Evolutionary conservation across 148 eudicot species (phyloP).

Genomic region (Linanthus parryae): DNA sequence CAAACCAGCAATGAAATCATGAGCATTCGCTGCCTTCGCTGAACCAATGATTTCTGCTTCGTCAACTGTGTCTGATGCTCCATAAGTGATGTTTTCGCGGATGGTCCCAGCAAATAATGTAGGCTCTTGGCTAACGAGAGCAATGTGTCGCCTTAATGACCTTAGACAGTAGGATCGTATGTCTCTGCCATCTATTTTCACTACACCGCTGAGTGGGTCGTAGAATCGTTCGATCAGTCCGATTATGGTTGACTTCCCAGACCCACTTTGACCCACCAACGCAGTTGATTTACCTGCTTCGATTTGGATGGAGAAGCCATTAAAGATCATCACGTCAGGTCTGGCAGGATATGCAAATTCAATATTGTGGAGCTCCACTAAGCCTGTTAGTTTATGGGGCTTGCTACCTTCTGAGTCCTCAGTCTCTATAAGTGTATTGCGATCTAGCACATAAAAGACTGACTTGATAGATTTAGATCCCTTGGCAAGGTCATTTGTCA

Average conservation of each 20-base stretch:
- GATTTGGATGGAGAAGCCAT: constrained; percentile 7
- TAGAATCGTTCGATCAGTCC: constrained; percentile 6
- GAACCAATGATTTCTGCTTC: neutral
- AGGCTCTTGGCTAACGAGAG: constrained; percentile 10
- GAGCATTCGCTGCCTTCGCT: constrained; percentile 10
- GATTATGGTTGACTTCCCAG: constrained; percentile 3
- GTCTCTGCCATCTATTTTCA: constrained; percentile 11
- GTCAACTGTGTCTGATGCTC: constrained; percentile 1
- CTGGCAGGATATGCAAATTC: constrained; percentile 10
- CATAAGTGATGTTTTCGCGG: constrained; percentile 7
- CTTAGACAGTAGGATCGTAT: constrained; percentile 1
- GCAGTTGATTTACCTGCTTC: constrained; percentile 11
- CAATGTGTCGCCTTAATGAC: neutral
- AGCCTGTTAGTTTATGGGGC: neutral
- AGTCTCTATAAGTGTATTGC: constrained; percentile 1
- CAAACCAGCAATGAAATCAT: constrained; percentile 4
- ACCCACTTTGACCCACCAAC: constrained; percentile 9
- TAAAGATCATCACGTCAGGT: constrained; percentile 1
- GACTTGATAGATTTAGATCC: constrained; percentile 8
- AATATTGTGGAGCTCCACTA: neutral
- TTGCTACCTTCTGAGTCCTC: constrained; percentile 6
- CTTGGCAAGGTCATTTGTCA: constrained; percentile 10
- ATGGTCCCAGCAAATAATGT: constrained; percentile 8
- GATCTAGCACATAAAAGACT: constrained; percentile 6
- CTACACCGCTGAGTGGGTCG: constrained; percentile 3